Evolutionary conservation across 2,329 filamentous ascomycete species (phyloP).

Genomic region (Fusarium longipes): DNA sequence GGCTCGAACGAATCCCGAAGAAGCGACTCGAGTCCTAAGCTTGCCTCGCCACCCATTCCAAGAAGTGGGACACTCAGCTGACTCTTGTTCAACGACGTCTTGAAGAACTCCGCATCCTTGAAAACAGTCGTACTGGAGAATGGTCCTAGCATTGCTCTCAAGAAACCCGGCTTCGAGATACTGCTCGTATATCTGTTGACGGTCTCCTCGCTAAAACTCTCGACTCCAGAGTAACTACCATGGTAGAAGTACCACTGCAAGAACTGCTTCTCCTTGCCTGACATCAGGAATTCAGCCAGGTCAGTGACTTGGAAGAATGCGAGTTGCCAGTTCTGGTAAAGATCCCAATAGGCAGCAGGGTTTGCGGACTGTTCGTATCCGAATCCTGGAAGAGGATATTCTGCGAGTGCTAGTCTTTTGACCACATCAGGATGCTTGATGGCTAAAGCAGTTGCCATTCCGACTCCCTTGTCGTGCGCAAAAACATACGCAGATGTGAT

Average conservation of each 20-base stretch:
- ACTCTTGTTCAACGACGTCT: conserved; percentile 35
- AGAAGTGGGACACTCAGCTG: conserved; percentile 34
- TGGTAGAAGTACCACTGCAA: conserved; percentile 61
- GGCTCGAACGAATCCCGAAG: conserved; percentile 15
- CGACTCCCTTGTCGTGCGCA: conserved; percentile 59
- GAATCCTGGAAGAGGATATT: conserved; percentile 57
- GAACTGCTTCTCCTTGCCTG: conserved; percentile 55
- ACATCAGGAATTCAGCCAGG: conserved; percentile 59
- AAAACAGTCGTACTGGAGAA: conserved; percentile 50
- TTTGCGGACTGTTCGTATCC: conserved; percentile 51
- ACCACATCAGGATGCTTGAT: conserved; percentile 52
- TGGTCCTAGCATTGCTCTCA: conserved; percentile 54
- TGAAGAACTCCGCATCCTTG: conserved; percentile 54
- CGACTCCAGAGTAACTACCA: conserved; percentile 54
- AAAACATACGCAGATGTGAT: conserved; percentile 57
- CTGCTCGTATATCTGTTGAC: conserved; percentile 53
- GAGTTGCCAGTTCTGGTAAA: conserved; percentile 56
- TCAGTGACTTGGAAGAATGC: conserved; percentile 61
- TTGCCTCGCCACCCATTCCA: conserved; percentile 46
- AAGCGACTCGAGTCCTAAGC: conserved; percentile 23
- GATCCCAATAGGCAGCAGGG: conserved; percentile 51
- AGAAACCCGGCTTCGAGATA: conserved; percentile 58
- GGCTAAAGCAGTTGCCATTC: conserved; percentile 55
- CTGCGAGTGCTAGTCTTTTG: conserved; percentile 51
- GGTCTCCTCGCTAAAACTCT: conserved; percentile 53